Base-by-base conservation (phyloP, 2,329 filamentous ascomycete genomes). In the Davidsoniella virescens region DNA sequence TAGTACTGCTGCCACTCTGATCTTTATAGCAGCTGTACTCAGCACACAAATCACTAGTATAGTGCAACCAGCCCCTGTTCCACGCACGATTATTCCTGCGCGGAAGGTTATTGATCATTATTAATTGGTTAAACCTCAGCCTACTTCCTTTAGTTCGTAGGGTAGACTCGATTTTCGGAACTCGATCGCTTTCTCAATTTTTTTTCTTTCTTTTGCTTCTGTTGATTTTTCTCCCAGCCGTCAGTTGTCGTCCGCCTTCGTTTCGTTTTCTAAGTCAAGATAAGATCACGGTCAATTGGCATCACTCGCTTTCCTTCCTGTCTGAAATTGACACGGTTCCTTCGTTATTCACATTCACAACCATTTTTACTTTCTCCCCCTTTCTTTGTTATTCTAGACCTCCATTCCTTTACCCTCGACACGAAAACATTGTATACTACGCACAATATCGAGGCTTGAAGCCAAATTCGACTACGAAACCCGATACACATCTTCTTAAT, bases 351-450 rank as follows among this genome's bases (percentile, higher is more conserved):
- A 43, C 41, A 43, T 17, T 17, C 41, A 25, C 23, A 23, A 17
- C 8, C 41, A 7, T 14, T 43, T 23, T 29, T 25, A n/a, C n/a
- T n/a, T 47, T 12, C 23, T 33, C 38, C 25, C 26, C 25, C 33
- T 33, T 43, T 47, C 16, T 16, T 39, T 39, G 20, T 14, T 42
- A 26, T 10, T 45, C 3, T 26, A 25, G 12, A 8, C 26, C 12
- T 38, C 37, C 44, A 14, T 20, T 44, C 26, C 16, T 36, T 26
- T 10, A 42, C 37, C 49, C 54, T 52, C 43, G 41, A 51, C 52
- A 52, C 49, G 26, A 17, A 12, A 29, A 12, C 17, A 16, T 33
- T 25, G 17, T 29, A 25, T 36, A 45, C 17, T 12, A 20, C n/a
- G 18, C n/a, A 14, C 18, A 20, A 25, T 14, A 20, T 43, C 18